Percentiles rank a stretch among this genome's conserved stretches.
These are phyloP conservation scores for Medicago lupulina DNA, from an alignment of 306 rosid genomes.

Conservation along the genomic window DNA sequence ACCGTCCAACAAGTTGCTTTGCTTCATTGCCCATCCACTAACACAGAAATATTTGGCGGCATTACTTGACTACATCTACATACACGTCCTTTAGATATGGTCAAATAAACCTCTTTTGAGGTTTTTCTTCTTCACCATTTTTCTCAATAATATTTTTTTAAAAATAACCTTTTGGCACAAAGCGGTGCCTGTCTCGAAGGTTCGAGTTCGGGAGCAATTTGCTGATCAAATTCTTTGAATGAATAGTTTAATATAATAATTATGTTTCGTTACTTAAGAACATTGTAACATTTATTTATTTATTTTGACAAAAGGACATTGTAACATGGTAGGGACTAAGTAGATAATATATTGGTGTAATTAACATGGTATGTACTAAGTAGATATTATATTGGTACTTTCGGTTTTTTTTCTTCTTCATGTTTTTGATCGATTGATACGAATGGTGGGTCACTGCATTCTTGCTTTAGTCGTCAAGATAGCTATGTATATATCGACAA, in stretches of 20 bases:
- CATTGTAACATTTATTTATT: not conserved
- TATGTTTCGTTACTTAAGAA: not conserved
- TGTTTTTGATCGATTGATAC: conserved; percentile 5
- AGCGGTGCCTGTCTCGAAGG: not conserved
- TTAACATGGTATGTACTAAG: not conserved
- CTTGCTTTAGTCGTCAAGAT: not conserved
- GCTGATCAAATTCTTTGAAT: not conserved
- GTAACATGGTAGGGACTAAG: too few relatives aligned
- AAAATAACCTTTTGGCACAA: not conserved
- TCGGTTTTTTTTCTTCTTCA: not conserved
- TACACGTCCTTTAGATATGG: conserved; percentile 39
- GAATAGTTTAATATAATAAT: not conserved
- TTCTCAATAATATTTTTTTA: not conserved
- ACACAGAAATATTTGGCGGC: conserved; percentile 47
- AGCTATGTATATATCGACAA: not conserved
- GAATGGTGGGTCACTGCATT: conserved; percentile 24
- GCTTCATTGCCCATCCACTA: conserved; percentile 60
- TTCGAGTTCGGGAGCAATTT: not conserved
- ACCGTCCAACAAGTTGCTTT: conserved; percentile 43
- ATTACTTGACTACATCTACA: conserved; percentile 14
- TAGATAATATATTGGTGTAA: too few relatives aligned
- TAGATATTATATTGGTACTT: not conserved
- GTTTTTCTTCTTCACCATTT: conserved; percentile 1
- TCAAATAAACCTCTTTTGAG: not conserved
- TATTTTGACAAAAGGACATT: too few relatives aligned